These are phyloP conservation scores for Raffaelea deltoideospora DNA, from an alignment of 2,329 filamentous ascomycete species.

Conservation along the genomic window DNA sequence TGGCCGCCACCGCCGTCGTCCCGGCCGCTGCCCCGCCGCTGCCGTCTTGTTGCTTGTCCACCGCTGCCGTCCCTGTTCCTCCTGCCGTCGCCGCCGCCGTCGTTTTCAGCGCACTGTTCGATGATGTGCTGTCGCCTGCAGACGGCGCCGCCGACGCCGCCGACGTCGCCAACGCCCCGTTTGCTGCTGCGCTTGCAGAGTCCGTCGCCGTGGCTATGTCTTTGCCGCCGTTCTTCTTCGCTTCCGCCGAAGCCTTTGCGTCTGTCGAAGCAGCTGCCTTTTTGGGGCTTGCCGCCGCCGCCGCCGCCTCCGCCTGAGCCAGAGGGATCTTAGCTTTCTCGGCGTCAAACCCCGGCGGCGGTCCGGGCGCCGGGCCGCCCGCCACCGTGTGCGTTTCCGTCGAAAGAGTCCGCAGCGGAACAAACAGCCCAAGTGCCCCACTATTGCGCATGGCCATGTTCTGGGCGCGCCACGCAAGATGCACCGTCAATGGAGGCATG, in stretches of 20 bases:
- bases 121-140: too few species aligned
- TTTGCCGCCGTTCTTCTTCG: too few species aligned
- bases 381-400: conserved; percentile 43
- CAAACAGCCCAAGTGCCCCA: conserved; percentile 39
- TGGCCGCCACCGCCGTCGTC: conserved; percentile 33
- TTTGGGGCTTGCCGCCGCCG: conserved; percentile 13
- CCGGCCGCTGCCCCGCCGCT: conserved; percentile 12
- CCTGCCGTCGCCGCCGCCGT: too few species aligned
- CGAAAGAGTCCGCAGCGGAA: conserved; percentile 39
- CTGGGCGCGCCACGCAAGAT: conserved; percentile 30
- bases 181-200: too few species aligned
- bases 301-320: conserved; percentile 32
- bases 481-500: conserved; percentile 28
- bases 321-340: conserved; percentile 79
- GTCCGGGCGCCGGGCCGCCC: conserved; percentile 35
- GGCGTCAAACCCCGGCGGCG: conserved; percentile 83
- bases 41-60: too few species aligned
- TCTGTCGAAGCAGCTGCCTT: conserved; percentile 13
- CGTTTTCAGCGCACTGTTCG: too few species aligned
- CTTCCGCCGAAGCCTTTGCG: background rate
- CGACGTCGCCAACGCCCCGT: too few species aligned
- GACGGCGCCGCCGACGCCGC: too few species aligned
- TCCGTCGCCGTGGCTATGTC: conserved; percentile 15
- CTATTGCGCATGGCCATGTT: conserved; percentile 26
- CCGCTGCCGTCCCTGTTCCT: too few species aligned